Evolutionary conservation across 2,329 filamentous ascomycete genomes (phyloP).

Genomic region (Paraphaeosphaeria minitans): DNA sequence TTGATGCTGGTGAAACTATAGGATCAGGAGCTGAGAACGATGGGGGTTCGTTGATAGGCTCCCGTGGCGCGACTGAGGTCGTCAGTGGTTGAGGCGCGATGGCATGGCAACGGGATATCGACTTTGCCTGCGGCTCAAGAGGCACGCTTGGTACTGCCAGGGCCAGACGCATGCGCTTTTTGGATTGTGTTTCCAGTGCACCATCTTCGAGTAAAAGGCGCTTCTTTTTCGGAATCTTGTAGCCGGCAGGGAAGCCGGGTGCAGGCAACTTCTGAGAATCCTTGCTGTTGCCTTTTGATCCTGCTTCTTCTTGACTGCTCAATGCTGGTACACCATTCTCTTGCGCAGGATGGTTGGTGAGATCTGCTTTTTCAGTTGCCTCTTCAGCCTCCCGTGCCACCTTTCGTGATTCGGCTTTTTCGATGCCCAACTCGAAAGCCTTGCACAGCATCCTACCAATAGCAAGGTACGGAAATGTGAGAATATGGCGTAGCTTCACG

Average conservation of each 20-base stretch:
- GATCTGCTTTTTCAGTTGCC: background rate
- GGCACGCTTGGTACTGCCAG: background rate
- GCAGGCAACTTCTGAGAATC: background rate
- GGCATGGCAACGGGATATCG: background rate
- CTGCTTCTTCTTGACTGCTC: background rate
- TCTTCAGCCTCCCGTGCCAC: background rate
- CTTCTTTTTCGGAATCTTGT: background rate
- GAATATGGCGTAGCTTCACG: conserved; percentile 22
- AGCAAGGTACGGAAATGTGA: conserved; percentile 28
- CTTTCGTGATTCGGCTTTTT: conserved; percentile 17
- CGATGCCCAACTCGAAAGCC: conserved; percentile 27
- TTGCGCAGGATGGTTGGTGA: background rate
- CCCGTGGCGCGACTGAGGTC: background rate
- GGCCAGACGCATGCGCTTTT: background rate
- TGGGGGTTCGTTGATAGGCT: background rate
- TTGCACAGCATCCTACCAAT: conserved; percentile 20
- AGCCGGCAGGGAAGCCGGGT: background rate
- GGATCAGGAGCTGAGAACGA: background rate
- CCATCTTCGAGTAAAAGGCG: background rate
- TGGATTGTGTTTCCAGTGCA: background rate
- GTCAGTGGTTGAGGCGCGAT: background rate
- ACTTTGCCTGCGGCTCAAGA: background rate
- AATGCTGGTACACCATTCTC: background rate
- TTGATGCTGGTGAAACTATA: background rate
- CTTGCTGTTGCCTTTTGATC: background rate